Conservation (phyloP, 2,329 filamentous ascomycete species). For the Xylaria sp. region DNA sequence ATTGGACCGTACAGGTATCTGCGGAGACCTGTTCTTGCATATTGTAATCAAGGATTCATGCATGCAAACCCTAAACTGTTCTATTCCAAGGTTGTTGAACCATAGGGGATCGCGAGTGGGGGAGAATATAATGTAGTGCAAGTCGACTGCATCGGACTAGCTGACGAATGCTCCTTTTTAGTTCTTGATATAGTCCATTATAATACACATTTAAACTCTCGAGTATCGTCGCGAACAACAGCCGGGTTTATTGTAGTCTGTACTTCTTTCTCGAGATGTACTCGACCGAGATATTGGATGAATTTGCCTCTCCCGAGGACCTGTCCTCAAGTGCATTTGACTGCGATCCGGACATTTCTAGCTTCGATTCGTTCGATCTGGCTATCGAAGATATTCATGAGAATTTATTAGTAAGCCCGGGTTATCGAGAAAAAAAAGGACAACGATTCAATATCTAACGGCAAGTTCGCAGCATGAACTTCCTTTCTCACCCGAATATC, state of each 20-base stretch:
- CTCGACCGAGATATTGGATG: not conserved
- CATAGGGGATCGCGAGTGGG: not conserved
- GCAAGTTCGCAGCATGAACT: not conserved
- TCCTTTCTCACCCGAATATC: not conserved
- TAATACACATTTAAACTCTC: not conserved
- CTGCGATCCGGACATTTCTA: not conserved
- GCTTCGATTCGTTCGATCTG: not conserved
- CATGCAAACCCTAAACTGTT: constrained; percentile 10
- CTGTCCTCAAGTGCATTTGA: not conserved
- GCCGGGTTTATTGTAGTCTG: not conserved
- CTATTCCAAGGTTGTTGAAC: not conserved
- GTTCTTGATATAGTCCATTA: not conserved
- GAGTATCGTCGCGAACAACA: not conserved
- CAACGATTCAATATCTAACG: not conserved
- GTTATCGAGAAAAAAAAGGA: not conserved
- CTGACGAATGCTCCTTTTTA: not conserved
- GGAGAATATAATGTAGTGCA: constrained; percentile 5
- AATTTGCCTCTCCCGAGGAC: not conserved
- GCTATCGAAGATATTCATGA: not conserved
- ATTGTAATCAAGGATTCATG: not conserved
- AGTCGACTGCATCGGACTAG: not conserved
- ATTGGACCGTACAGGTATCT: not conserved
- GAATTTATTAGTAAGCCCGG: not conserved
- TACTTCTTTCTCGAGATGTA: not conserved
- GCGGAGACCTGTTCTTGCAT: not conserved